phyloP scores from a whole-genome alignment of 441 rosid genomes.

The Croton setiger region DNA sequence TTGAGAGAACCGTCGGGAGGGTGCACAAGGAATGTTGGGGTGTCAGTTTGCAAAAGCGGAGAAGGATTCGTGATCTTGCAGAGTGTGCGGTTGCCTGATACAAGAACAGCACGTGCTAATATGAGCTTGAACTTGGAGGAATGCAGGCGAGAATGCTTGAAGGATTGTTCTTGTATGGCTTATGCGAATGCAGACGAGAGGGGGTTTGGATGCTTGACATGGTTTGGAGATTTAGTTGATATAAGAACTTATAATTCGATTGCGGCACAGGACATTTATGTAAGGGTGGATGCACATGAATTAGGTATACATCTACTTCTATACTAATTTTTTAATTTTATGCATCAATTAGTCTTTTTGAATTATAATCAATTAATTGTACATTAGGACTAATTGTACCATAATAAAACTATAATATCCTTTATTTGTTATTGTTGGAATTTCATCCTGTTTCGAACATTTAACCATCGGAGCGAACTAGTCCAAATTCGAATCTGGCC shows the following conservation, averaged over 20 bases:
- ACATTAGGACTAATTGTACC: too few relatives aligned
- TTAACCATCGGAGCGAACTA: too few relatives aligned
- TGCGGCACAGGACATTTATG: constrained; percentile 21
- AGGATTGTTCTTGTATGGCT: constrained; percentile 60
- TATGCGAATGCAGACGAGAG: constrained; percentile 49
- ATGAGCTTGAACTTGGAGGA: constrained; percentile 45
- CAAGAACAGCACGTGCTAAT: constrained; percentile 37
- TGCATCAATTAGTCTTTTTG: too few relatives aligned
- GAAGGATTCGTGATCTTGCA: constrained; percentile 61
- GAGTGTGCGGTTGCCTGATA: constrained; percentile 60
- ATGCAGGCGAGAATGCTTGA: constrained; percentile 48
- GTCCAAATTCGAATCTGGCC: too few relatives aligned
- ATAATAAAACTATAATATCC: too few relatives aligned
- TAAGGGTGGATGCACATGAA: constrained; percentile 29
- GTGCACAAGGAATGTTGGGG: constrained; percentile 33
- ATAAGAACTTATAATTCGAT: constrained; percentile 23
- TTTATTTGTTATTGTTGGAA: too few relatives aligned
- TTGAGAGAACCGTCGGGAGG: constrained; percentile 53
- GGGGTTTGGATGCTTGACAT: constrained; percentile 61
- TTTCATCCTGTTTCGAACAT: too few relatives aligned
- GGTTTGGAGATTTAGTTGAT: constrained; percentile 58
- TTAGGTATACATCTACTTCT: constrained; percentile 1
- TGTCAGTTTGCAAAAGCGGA: constrained; percentile 39
- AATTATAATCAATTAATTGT: too few relatives aligned
- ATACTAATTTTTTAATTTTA: background rate